Evolutionary conservation across 164 flowering plant species (phyloP).

Genomic region (Umbellularia californica): DNA sequence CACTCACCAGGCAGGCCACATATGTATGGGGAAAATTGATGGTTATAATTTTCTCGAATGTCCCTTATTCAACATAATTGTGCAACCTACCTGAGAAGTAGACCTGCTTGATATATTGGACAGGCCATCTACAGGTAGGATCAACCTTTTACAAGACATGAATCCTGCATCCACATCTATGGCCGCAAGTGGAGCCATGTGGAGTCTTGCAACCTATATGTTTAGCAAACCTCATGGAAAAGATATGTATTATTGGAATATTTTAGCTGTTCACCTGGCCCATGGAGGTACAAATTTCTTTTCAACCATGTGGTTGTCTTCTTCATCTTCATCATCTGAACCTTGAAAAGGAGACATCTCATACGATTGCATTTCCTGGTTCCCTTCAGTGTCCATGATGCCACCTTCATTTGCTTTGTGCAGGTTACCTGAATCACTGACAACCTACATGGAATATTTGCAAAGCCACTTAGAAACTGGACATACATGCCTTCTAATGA

Average conservation of each 20-base stretch:
- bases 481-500: background rate
- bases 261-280: slow-evolving; percentile 57
- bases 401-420: slow-evolving; percentile 19
- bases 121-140: background rate
- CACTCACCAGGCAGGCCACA: background rate
- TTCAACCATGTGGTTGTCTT: slow-evolving; percentile 38
- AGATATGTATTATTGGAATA: background rate
- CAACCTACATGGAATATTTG: slow-evolving; percentile 25
- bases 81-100: background rate
- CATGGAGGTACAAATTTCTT: slow-evolving; percentile 71
- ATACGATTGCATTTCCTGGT: slow-evolving; percentile 48
- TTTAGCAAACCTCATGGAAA: background rate
- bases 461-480: background rate
- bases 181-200: background rate
- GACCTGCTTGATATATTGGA: background rate
- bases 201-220: background rate
- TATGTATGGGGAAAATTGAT: background rate
- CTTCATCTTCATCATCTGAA: slow-evolving; percentile 87
- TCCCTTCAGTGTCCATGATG: slow-evolving; percentile 8
- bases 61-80: background rate
- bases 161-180: background rate
- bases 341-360: slow-evolving; percentile 81
- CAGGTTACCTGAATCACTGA: slow-evolving; percentile 4
- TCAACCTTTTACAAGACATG: background rate
- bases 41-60: background rate